Evolutionary conservation across 805 yeast species (phyloP).

Genomic region (Zygosaccharomyces lentus): DNA sequence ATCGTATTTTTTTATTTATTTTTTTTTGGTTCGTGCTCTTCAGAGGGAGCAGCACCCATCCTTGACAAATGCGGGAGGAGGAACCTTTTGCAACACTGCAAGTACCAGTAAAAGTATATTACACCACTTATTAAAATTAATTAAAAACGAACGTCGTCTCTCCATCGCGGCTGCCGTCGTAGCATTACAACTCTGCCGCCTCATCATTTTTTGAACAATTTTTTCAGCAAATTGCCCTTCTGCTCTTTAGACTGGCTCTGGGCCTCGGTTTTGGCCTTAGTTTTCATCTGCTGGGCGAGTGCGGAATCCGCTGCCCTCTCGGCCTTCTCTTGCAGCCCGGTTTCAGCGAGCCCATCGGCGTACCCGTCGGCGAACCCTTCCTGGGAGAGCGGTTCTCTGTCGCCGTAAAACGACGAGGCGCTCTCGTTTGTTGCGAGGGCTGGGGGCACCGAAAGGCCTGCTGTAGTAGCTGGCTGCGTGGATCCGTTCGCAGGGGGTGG

Average conservation of each 20-base stretch:
- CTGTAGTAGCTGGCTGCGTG: neutral
- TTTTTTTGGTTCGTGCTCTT: no score
- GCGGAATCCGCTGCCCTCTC: neutral
- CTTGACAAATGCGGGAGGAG: no score
- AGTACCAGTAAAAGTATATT: neutral
- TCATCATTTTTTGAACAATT: slow-evolving; percentile 12
- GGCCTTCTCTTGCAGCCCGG: neutral
- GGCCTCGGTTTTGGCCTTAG: slow-evolving; percentile 2
- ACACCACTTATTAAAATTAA: neutral
- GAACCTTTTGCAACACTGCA: no score
- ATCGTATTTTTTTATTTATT: no score
- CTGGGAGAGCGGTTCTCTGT: neutral
- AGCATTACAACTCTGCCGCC: neutral
- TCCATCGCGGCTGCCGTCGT: neutral
- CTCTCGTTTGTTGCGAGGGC: neutral
- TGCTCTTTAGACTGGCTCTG: slow-evolving; percentile 4
- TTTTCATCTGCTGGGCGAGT: neutral
- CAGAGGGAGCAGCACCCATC: no score
- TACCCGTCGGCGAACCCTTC: slow-evolving; percentile 5
- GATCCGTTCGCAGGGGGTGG: neutral
- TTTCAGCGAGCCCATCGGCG: neutral
- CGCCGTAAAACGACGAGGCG: slow-evolving; percentile 1
- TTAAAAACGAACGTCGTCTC: neutral
- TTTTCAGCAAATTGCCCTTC: slow-evolving; percentile 12
- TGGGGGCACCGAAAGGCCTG: neutral